Evolutionary conservation across 1,284 basidiomycete species (phyloP), one percentile per base, ranked within the genome.

Genomic region (Vanrija sp.): DNA sequence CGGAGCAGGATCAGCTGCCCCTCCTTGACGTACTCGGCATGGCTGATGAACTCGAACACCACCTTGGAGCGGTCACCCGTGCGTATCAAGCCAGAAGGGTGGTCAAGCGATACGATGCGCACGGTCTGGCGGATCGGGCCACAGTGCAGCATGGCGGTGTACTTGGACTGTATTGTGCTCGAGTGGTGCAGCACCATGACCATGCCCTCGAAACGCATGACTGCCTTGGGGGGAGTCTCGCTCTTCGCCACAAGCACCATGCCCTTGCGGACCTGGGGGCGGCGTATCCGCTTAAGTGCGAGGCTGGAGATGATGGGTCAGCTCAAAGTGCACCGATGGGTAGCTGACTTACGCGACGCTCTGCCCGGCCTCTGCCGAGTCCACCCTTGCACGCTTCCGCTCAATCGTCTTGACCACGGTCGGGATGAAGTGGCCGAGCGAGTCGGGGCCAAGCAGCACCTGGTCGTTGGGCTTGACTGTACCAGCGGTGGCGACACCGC

Each of bases 331-430:
- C 4, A 21, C 6, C 5, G 21, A 2, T 23, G 21, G 21, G 21
- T 23, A 15, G 7, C 16, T 10, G 23, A 65, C 70, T 67, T 26
- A 77, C 23, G 91, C 91, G 9, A 98, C 93, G 54, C 89, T 91
- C 77, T 99, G 95, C 1, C 95, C 95, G 0, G 95, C 96, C 64
- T 93, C 91, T 0, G 91, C 95, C 10, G 82, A 82, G 25, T 82
- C 82, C 8, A 98, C 92, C 50, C 86, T 82, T 26, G 90, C 91
- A 40, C 90, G 80, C 76, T 98, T 98, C 49, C 94, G 83, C 77
- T 98, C 94, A 76, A 99, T 99, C 57, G 86, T 89, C 79, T 91
- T 91, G 62, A 98, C 81, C 3, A 85, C 80, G 0, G 91, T 91
- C 19, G 83, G 82, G 59, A 87, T 83, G 74, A 89, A 98, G 65